Evolutionary conservation across 164 flowering plant genomes (phyloP), one percentile per base, ranked within the genome.

Genomic region (Annona squamosa): DNA sequence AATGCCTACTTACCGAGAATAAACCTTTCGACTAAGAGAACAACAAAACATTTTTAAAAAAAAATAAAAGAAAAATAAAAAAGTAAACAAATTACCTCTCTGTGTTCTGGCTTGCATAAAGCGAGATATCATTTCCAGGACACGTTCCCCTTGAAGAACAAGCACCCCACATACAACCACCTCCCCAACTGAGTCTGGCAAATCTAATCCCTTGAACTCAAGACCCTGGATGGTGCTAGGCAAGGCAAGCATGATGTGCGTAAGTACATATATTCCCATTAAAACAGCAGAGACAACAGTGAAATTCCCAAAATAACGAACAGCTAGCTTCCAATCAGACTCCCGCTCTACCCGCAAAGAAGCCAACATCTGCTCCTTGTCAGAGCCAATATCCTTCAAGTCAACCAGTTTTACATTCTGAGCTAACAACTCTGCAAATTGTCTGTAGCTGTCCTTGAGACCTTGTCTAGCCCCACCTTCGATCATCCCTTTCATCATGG

Each of bases 121-220:
- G 43, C 92, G 96, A 63, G 96, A 85, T 68, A 92, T 79, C 77
- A 86, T 80, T 76, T 83, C 83, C 65, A 91, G 83, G 72, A 87
- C 87, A 61, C 92, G 85, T 77, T 89, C 77, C 16, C 86, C 90
- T 79, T 92, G 98, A 74, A 95, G 91, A 81, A 89, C 92, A 73
- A 95, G 81, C 44, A 95, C 77, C 57, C 85, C 91, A 79, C 89
- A 82, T 44, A 90, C 95, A 72, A 92, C 79, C 72, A 92, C 78
- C 81, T 92, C 99, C 71, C 97, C 99, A 79, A 95, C 79, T 71
- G 98, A 92, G 82, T 95, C 99, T 57, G 99, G 99, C 79, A 95
- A 85, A 81, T 95, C 99, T 52, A 95, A 86, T 65, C 99, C 99
- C 62, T 80, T 83, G 85, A 95, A 91, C 82, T 95, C 99, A 74